Conservation (phyloP, 2,329 filamentous ascomycete genomes). For the Pezicula carpinea region DNA sequence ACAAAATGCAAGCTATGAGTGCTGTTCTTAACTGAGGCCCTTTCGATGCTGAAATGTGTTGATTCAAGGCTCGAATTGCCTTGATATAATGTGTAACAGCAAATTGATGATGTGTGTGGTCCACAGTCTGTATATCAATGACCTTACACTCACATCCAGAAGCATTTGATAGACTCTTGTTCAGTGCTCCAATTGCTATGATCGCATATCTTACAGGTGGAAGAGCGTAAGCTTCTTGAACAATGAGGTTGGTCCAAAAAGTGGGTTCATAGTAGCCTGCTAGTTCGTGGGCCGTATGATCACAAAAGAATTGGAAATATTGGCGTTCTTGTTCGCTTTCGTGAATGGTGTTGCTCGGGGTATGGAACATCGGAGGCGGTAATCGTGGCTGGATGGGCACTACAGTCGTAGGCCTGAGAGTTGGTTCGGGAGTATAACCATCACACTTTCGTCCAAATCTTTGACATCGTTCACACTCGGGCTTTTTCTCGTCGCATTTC, state of each 20-base stretch:
- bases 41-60: slow-evolving; percentile 37
- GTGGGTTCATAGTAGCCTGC: slow-evolving; percentile 61
- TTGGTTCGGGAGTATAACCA: slow-evolving; percentile 44
- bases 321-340: slow-evolving; percentile 48
- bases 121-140: slow-evolving; percentile 34
- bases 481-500: slow-evolving; percentile 62
- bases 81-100: slow-evolving; percentile 55
- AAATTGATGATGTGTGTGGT: slow-evolving; percentile 50
- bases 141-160: slow-evolving; percentile 23
- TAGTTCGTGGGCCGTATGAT: slow-evolving; percentile 55
- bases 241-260: slow-evolving; percentile 59
- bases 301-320: slow-evolving; percentile 58
- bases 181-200: slow-evolving; percentile 61
- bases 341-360: slow-evolving; percentile 36
- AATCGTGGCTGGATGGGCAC: slow-evolving; percentile 27
- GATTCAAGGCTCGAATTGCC: slow-evolving; percentile 48
- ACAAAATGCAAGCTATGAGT: slow-evolving; percentile 26
- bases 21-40: slow-evolving; percentile 35
- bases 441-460: slow-evolving; percentile 54
- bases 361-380: slow-evolving; percentile 13
- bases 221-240: slow-evolving; percentile 58
- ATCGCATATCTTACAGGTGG: slow-evolving; percentile 59
- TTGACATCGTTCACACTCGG: slow-evolving; percentile 56
- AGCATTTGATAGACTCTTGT: slow-evolving; percentile 53
- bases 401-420: slow-evolving; percentile 7